Conservation (phyloP, 768 basidiomycete species). For the Agaricus subrufescens region DNA sequence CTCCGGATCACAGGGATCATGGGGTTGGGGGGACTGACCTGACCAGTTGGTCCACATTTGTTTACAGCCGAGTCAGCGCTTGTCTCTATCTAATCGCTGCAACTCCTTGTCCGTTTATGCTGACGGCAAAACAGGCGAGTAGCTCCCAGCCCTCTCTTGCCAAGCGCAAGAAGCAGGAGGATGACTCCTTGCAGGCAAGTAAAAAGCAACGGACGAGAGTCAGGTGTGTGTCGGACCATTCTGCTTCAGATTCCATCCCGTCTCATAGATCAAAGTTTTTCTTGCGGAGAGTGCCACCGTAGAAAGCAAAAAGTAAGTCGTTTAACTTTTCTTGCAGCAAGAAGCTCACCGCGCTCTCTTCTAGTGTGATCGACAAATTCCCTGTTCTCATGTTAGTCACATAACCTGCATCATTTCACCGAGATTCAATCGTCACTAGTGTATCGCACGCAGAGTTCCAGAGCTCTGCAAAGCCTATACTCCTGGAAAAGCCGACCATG, state of each 20-base stretch:
- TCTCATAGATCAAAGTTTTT: constrained; percentile 47
- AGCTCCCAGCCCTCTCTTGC: constrained; percentile 26
- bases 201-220: constrained; percentile 78
- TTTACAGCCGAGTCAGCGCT: constrained; percentile 4
- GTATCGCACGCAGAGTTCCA: constrained; percentile 80
- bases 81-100: constrained; percentile 1
- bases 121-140: constrained; percentile 36
- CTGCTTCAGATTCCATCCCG: constrained; percentile 9
- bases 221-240: constrained; percentile 42
- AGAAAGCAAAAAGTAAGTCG: constrained; percentile 75
- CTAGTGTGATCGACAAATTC: constrained; percentile 82
- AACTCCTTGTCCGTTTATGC: constrained; percentile 13
- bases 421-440: constrained; percentile 37
- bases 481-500: constrained; percentile 82
- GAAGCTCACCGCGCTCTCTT: constrained; percentile 10
- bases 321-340: neutral
- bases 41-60: neutral
- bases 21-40: neutral
- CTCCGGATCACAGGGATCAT: constrained; percentile 6
- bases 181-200: constrained; percentile 43
- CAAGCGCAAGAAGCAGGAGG: constrained; percentile 64
- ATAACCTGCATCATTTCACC: constrained; percentile 10
- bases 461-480: constrained; percentile 87
- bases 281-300: constrained; percentile 84
- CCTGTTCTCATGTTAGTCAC: constrained; percentile 72